Evolutionary conservation across 176 grass and related monocot genomes (phyloP).

Genomic region (Phragmites australis): DNA sequence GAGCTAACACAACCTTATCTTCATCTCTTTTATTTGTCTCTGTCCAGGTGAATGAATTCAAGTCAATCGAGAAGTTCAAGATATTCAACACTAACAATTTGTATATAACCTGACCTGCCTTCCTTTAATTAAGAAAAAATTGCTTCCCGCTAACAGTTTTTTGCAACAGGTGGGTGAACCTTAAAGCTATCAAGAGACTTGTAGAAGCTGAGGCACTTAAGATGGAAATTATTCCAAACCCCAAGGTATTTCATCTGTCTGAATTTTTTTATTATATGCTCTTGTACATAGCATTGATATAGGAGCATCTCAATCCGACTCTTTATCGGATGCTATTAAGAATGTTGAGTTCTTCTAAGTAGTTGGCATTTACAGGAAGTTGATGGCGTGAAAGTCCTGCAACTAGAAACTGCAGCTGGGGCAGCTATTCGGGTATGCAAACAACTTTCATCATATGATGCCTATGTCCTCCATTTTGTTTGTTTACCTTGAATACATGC

Average conservation of each 20-base stretch:
- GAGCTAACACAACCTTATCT: constrained; percentile 10
- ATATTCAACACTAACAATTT: constrained; percentile 99
- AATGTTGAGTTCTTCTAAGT: constrained; percentile 27
- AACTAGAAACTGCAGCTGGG: constrained; percentile 97
- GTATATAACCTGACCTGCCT: constrained; percentile 49
- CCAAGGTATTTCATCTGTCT: constrained; percentile 53
- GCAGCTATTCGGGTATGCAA: constrained; percentile 86
- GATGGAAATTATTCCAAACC: constrained; percentile 99
- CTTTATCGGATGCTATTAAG: neutral
- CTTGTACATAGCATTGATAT: neutral
- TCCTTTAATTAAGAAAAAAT: neutral
- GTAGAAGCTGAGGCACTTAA: constrained; percentile 97
- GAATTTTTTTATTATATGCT: neutral
- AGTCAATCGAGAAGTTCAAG: constrained; percentile 99
- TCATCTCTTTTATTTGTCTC: neutral
- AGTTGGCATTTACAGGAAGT: constrained; percentile 72
- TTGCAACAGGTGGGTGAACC: constrained; percentile 92
- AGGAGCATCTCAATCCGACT: neutral
- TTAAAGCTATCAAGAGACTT: constrained; percentile 98
- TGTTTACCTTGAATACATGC: neutral
- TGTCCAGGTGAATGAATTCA: constrained; percentile 80
- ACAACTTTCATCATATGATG: neutral
- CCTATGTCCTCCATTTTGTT: neutral
- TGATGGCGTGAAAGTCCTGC: constrained; percentile 87
- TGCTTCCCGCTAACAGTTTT: constrained; percentile 30